Evolutionary conservation across 2,329 filamentous ascomycete genomes (phyloP).

Genomic region (Plenodomus lindquistii): DNA sequence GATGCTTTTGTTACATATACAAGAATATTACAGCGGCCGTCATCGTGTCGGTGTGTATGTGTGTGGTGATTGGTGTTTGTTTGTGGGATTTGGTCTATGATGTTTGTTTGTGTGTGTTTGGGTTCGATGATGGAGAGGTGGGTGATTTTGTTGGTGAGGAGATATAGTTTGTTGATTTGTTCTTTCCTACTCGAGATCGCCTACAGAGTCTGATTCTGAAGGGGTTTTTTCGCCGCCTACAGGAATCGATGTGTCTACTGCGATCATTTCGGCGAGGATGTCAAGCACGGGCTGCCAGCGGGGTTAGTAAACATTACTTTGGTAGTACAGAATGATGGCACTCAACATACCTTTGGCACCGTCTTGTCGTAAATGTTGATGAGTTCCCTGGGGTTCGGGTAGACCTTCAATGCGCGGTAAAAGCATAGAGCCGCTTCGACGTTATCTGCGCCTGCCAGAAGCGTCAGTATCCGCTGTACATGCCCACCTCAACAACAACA

Average conservation of each 20-base stretch:
- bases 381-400: conserved; percentile 88
- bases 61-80: conserved; percentile 13
- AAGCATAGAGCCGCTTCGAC: conserved; percentile 91
- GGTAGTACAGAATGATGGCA: background rate
- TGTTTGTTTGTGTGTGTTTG: conserved; percentile 17
- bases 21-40: conserved; percentile 39
- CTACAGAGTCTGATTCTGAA: conserved; percentile 39
- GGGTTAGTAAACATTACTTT: conserved; percentile 13
- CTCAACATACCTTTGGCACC: conserved; percentile 76
- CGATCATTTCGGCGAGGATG: conserved; percentile 97
- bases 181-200: conserved; percentile 40
- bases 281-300: conserved; percentile 77
- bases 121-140: background rate
- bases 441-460: conserved; percentile 61
- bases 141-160: background rate
- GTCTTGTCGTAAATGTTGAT: conserved; percentile 99
- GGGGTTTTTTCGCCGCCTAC: conserved; percentile 43
- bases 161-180: conserved; percentile 1
- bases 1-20: conserved; percentile 39
- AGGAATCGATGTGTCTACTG: conserved; percentile 71
- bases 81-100: conserved; percentile 6
- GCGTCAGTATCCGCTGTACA: conserved; percentile 12
- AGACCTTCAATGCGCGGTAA: conserved; percentile 98
- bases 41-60: conserved; percentile 21
- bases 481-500: too few species aligned